phyloP scores from a whole-genome alignment of 2,329 filamentous ascomycete species.

The Fusarium agapanthi region DNA sequence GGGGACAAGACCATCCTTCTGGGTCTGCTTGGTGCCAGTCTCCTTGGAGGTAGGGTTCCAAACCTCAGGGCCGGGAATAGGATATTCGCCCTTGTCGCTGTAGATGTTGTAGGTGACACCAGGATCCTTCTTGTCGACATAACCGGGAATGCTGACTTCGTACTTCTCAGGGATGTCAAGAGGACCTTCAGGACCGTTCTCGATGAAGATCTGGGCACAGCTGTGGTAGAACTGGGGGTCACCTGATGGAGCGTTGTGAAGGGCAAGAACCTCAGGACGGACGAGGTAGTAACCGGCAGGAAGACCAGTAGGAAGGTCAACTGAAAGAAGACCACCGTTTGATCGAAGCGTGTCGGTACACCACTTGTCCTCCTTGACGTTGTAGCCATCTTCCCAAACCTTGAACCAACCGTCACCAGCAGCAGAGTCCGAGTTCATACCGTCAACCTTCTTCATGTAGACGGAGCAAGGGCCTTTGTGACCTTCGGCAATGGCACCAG shows the following conservation, averaged over 20 bases:
- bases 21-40: constrained; percentile 29
- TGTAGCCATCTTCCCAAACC: constrained; percentile 75
- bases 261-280: constrained; percentile 73
- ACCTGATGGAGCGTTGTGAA: constrained; percentile 67
- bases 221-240: constrained; percentile 79
- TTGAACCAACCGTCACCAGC: constrained; percentile 80
- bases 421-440: constrained; percentile 61
- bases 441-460: constrained; percentile 75
- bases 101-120: constrained; percentile 74
- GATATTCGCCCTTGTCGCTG: constrained; percentile 54
- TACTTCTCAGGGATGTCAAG: constrained; percentile 57
- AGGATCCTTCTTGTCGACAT: constrained; percentile 63
- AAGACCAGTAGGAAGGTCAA: constrained; percentile 68
- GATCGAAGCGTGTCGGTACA: constrained; percentile 75
- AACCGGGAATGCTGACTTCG: constrained; percentile 72
- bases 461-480: constrained; percentile 77
- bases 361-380: constrained; percentile 65
- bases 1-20: constrained; percentile 61
- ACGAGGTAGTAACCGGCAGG: constrained; percentile 75
- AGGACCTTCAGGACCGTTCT: constrained; percentile 55
- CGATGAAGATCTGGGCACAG: constrained; percentile 75
- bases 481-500: constrained; percentile 65
- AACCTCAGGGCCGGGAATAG: constrained; percentile 64
- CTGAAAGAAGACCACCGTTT: constrained; percentile 70
- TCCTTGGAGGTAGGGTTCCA: constrained; percentile 53